Evolutionary conservation across 2,329 filamentous ascomycete species (phyloP).

Genomic region (Ophiocordyceps polyrhachis-furcata): DNA sequence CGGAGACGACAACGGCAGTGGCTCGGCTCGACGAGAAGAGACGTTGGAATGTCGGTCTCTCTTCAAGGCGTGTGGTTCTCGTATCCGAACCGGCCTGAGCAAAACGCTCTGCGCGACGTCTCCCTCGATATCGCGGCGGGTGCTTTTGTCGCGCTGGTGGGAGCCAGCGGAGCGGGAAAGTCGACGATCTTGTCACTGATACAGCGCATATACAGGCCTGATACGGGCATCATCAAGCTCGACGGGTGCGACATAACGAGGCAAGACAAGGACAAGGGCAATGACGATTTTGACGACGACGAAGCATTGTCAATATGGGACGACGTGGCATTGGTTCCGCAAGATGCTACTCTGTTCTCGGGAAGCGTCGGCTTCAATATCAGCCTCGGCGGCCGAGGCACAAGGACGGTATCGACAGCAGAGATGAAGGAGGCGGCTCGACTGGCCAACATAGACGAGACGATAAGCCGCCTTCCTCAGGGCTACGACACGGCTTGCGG

Average conservation of each 20-base stretch:
- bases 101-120: slow-evolving; percentile 35
- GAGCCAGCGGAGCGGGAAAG: slow-evolving; percentile 48
- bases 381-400: slow-evolving; percentile 33
- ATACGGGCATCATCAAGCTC: slow-evolving; percentile 21
- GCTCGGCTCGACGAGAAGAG: slow-evolving; percentile 3
- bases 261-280: slow-evolving; percentile 3
- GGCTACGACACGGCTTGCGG: slow-evolving; percentile 50
- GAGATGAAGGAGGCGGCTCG: slow-evolving; percentile 50
- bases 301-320: slow-evolving; percentile 26
- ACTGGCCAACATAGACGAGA: slow-evolving; percentile 52
- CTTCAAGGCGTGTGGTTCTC: slow-evolving; percentile 44
- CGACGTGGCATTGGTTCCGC: slow-evolving; percentile 35
- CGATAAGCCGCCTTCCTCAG: slow-evolving; percentile 40
- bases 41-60: slow-evolving; percentile 25
- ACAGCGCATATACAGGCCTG: slow-evolving; percentile 29
- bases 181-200: slow-evolving; percentile 42
- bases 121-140: slow-evolving; percentile 37
- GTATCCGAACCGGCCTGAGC: slow-evolving; percentile 43
- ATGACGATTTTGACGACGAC: neutral
- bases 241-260: slow-evolving; percentile 26
- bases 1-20: slow-evolving; percentile 3
- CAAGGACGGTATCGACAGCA: slow-evolving; percentile 31
- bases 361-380: slow-evolving; percentile 38
- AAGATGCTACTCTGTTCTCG: slow-evolving; percentile 39
- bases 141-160: slow-evolving; percentile 45